Percentiles rank a stretch among this genome's conserved stretches.
These are phyloP conservation scores for Acephala macrosclerotiorum DNA, from an alignment of 2,329 filamentous ascomycete genomes.

Conservation along the genomic window DNA sequence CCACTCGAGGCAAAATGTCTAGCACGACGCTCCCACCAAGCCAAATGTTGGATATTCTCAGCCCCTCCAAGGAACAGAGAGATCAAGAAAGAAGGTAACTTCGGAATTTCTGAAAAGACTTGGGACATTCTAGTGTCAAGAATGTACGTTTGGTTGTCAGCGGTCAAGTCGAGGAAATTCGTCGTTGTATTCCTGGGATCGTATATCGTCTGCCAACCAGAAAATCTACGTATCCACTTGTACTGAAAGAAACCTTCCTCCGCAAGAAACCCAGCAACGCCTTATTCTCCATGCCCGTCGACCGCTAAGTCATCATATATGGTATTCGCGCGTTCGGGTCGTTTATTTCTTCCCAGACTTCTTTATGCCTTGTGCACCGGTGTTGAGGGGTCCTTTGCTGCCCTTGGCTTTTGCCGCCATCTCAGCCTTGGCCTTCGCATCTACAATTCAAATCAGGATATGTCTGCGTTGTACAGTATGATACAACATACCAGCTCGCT, in stretches of 20 bases:
- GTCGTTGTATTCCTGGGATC: slow-evolving; percentile 11
- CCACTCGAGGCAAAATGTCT: too few species aligned
- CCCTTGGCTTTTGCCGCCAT: slow-evolving; percentile 77
- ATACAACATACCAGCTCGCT: slow-evolving; percentile 74
- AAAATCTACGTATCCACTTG: slow-evolving; percentile 15
- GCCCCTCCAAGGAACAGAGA: too few species aligned
- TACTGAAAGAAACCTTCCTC: slow-evolving; percentile 17
- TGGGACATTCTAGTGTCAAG: too few species aligned
- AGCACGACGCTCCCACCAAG: too few species aligned
- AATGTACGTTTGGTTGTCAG: too few species aligned
- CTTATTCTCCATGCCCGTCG: slow-evolving; percentile 27
- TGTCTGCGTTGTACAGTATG: slow-evolving; percentile 6
- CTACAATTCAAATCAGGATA: slow-evolving; percentile 49
- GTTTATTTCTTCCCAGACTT: slow-evolving; percentile 94
- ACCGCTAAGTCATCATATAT: slow-evolving; percentile 12
- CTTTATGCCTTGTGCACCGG: slow-evolving; percentile 89
- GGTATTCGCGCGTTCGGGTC: background rate
- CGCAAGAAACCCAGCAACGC: slow-evolving; percentile 22
- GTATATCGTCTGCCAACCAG: slow-evolving; percentile 14
- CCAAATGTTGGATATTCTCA: too few species aligned
- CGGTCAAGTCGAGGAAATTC: background rate
- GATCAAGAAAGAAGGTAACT: too few species aligned
- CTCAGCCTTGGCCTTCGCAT: slow-evolving; percentile 86
- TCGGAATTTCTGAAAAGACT: too few species aligned
- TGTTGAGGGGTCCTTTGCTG: slow-evolving; percentile 88